Conservation (phyloP, 805 yeast genomes). For the Nakazawaea siamensis region DNA sequence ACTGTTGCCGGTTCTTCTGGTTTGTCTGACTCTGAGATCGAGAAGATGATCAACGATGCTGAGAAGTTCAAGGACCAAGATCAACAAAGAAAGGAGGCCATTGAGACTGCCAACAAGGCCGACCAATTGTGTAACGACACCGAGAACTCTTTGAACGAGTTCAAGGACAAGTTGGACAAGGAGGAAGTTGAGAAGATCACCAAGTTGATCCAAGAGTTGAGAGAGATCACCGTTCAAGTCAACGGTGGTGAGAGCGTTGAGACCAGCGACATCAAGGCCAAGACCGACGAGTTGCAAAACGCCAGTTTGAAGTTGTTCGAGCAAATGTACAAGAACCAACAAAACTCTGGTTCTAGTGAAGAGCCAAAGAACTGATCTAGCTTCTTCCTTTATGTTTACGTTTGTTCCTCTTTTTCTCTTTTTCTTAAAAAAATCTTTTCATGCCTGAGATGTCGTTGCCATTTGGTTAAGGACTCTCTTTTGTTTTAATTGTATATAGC, state of each 20-base stretch:
- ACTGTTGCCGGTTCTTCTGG: constrained; percentile 67
- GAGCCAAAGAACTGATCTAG: constrained; percentile 15
- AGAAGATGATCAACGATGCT: constrained; percentile 57
- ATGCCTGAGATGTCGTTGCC: too few relatives aligned
- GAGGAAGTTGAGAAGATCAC: constrained; percentile 40
- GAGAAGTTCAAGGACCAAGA: constrained; percentile 54
- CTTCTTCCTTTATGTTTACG: too few relatives aligned
- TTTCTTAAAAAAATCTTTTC: too few relatives aligned
- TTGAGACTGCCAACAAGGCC: constrained; percentile 71
- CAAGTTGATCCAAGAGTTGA: constrained; percentile 48
- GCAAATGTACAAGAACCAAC: constrained; percentile 45
- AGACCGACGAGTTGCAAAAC: constrained; percentile 69
- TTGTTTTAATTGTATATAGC: too few relatives aligned
- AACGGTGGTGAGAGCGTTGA: constrained; percentile 43
- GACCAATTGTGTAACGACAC: constrained; percentile 81
- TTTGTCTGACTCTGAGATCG: constrained; percentile 59
- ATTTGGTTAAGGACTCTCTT: too few relatives aligned
- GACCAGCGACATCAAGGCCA: constrained; percentile 52
- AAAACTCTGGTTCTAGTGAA: constrained; percentile 10
- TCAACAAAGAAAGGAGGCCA: constrained; percentile 46
- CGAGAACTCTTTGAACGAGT: constrained; percentile 76
- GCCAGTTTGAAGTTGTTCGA: constrained; percentile 72
- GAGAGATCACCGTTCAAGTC: constrained; percentile 58
- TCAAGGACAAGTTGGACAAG: constrained; percentile 50
- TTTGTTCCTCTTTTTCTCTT: too few relatives aligned